phyloP scores from a whole-genome alignment of 2,329 filamentous ascomycete species.

The Zymoseptoria crescenta region DNA sequence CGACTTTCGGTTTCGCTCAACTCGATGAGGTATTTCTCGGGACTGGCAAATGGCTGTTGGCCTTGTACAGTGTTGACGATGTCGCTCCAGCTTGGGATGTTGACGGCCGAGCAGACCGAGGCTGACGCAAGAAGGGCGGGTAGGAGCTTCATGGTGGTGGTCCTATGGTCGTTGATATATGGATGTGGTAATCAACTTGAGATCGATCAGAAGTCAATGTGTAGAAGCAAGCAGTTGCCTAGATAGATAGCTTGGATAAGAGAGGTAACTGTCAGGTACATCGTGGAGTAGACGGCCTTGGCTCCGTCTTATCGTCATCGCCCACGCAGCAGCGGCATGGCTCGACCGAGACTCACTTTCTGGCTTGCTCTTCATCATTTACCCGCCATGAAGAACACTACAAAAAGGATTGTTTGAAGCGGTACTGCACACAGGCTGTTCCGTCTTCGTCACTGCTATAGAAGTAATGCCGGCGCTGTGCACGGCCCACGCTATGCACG shows the following conservation, averaged over 20 bases:
- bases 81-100: conserved; percentile 14
- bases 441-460: too few species aligned
- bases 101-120: conserved; percentile 17
- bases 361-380: neutral
- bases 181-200: neutral
- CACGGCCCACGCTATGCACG: too few species aligned
- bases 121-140: conserved; percentile 16
- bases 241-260: too few species aligned
- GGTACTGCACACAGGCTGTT: too few species aligned
- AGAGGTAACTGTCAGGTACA: neutral
- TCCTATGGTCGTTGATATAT: neutral
- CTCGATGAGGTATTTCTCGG: conserved; percentile 68
- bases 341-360: neutral
- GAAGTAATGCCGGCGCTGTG: too few species aligned
- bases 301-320: neutral
- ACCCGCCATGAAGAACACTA: neutral
- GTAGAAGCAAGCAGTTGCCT: neutral
- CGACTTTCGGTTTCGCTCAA: conserved; percentile 70
- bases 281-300: neutral
- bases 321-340: neutral
- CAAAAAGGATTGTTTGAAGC: neutral
- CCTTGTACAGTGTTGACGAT: conserved; percentile 16
- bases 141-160: conserved; percentile 18
- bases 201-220: neutral
- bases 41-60: conserved; percentile 22